Evolutionary conservation across 768 basidiomycete genomes (phyloP).

Genomic region (Suillus occidentalis): DNA sequence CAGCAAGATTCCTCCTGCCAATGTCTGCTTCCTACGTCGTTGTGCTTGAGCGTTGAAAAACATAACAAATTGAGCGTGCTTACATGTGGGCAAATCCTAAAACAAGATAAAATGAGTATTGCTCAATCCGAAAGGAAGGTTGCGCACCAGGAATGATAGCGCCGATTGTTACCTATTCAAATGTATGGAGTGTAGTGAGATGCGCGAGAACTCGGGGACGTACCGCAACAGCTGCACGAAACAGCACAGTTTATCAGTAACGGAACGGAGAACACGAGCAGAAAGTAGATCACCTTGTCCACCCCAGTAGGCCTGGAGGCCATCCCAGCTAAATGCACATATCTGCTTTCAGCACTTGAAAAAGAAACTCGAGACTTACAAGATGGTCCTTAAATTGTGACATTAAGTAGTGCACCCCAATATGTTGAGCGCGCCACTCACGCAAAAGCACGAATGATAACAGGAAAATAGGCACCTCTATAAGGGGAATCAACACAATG

Average conservation of each 20-base stretch:
- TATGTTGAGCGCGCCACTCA: not conserved
- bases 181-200: not conserved
- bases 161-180: not conserved
- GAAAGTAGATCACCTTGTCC: conserved; percentile 16
- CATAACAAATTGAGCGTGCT: not conserved
- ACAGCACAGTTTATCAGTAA: not conserved
- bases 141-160: not conserved
- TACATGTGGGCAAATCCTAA: conserved; percentile 1
- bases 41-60: not conserved
- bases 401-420: not conserved
- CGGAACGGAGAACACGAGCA: not conserved
- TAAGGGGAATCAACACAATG: not conserved
- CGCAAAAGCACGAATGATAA: not conserved
- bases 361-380: not conserved
- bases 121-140: not conserved
- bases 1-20: not conserved
- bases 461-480: conserved; percentile 2
- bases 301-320: conserved; percentile 23
- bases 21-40: not conserved
- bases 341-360: not conserved
- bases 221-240: not conserved
- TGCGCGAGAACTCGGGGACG: not conserved
- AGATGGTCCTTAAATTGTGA: not conserved
- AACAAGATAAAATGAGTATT: not conserved
- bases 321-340: conserved; percentile 16